Evolutionary conservation across 108 stramenopile genomes (phyloP).

Genomic region (Skeletonema grethae): DNA sequence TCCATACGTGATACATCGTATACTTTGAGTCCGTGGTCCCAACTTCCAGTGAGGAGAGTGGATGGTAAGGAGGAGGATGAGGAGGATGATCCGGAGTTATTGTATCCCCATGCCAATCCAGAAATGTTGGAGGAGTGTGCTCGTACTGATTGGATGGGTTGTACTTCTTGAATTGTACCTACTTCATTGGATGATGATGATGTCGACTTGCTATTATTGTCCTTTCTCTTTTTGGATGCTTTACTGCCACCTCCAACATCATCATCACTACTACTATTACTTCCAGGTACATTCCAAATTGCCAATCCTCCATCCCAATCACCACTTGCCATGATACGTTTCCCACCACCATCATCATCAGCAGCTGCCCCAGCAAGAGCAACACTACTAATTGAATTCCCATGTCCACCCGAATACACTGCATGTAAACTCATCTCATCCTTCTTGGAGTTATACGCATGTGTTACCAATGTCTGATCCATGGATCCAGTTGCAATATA

Average conservation of each 20-base stretch:
- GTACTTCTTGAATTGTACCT: constrained; percentile 35
- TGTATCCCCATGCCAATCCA: constrained; percentile 70
- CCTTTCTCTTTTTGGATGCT: constrained; percentile 17
- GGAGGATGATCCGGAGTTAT: background rate
- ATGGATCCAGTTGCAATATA: constrained; percentile 78
- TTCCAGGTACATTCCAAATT: constrained; percentile 60
- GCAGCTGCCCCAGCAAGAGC: background rate
- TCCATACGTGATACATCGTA: constrained; percentile 78
- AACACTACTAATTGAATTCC: constrained; percentile 59
- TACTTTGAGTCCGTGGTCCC: constrained; percentile 82
- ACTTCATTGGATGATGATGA: constrained; percentile 23
- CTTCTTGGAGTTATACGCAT: constrained; percentile 30
- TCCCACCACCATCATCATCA: background rate
- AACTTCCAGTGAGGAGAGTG: constrained; percentile 70
- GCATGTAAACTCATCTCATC: constrained; percentile 26
- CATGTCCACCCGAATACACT: constrained; percentile 52
- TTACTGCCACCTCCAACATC: constrained; percentile 9
- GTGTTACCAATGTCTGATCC: constrained; percentile 74
- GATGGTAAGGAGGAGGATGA: background rate
- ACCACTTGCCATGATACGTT: constrained; percentile 64
- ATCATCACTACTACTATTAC: constrained; percentile 3
- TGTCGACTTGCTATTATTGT: background rate
- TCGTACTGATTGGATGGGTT: constrained; percentile 41
- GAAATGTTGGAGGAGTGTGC: constrained; percentile 81
- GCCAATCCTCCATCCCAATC: constrained; percentile 78